These are phyloP conservation scores for Deinandra increscens DNA, from an alignment of 129 eudicot species.

Conservation along the genomic window DNA sequence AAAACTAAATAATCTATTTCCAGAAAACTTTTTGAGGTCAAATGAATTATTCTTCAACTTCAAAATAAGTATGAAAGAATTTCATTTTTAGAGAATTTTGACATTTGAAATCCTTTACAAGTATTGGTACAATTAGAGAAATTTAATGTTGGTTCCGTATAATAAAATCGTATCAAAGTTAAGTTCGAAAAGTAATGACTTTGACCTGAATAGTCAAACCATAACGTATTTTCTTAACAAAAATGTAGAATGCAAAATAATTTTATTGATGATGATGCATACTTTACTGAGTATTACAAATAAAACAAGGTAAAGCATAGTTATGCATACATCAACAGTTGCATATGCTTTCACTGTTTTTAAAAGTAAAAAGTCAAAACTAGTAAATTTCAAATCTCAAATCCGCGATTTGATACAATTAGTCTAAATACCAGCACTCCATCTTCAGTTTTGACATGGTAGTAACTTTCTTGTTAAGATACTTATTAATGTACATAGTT, in stretches of 20 bases:
- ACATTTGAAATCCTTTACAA: neutral
- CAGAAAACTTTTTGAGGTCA: conserved; percentile 3
- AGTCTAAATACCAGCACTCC: neutral
- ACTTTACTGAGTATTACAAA: neutral
- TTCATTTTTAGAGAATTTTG: neutral
- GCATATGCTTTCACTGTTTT: neutral
- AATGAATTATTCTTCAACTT: neutral
- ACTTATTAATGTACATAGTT: neutral
- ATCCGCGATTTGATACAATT: neutral
- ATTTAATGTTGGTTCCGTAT: neutral
- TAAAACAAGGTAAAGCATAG: neutral
- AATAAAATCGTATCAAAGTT: neutral
- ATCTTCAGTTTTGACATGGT: neutral
- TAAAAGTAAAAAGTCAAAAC: conserved; percentile 14
- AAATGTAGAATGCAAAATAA: neutral
- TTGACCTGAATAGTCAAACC: conserved; percentile 22
- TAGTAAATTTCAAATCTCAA: conserved; percentile 9
- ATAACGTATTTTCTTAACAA: neutral
- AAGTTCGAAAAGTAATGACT: neutral
- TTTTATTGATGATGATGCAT: neutral
- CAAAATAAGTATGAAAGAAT: neutral
- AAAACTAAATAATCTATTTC: neutral
- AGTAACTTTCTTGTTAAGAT: neutral
- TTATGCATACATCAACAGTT: neutral
- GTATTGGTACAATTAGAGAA: neutral